Conservation (phyloP, 2,329 filamentous ascomycete genomes). For the Cladophialophora chaetospira region DNA sequence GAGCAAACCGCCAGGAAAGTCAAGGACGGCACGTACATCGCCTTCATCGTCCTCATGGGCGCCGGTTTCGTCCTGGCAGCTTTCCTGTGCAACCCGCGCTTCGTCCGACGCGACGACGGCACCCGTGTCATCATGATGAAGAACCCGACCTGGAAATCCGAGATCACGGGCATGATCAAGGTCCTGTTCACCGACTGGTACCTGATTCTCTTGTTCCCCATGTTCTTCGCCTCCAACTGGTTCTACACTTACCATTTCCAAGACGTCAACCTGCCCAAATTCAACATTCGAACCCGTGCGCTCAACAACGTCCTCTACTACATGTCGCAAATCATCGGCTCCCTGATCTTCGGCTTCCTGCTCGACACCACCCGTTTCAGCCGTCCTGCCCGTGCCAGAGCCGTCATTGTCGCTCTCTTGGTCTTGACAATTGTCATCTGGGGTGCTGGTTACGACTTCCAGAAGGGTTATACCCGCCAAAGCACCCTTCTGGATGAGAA, state of each 20-base stretch:
- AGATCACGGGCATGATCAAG: constrained; percentile 74
- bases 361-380: constrained; percentile 64
- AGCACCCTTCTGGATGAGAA: constrained; percentile 36
- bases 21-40: constrained; percentile 79
- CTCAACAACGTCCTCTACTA: constrained; percentile 81
- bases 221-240: constrained; percentile 79
- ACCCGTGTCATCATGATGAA: constrained; percentile 84
- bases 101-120: constrained; percentile 73
- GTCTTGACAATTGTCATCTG: constrained; percentile 74
- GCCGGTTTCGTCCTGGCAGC: constrained; percentile 66
- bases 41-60: constrained; percentile 81
- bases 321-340: constrained; percentile 74
- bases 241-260: constrained; percentile 82
- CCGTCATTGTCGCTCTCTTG: constrained; percentile 63
- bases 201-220: constrained; percentile 75
- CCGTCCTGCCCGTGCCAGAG: constrained; percentile 68
- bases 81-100: constrained; percentile 67
- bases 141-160: constrained; percentile 81
- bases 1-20: constrained; percentile 43
- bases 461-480: constrained; percentile 60
- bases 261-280: constrained; percentile 68
- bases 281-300: constrained; percentile 73
- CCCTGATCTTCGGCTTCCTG: constrained; percentile 69
- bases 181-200: constrained; percentile 71
- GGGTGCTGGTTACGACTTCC: constrained; percentile 80